Evolutionary conservation across 768 basidiomycete species (phyloP).

Genomic region (Xerocomellus chrysenteron): DNA sequence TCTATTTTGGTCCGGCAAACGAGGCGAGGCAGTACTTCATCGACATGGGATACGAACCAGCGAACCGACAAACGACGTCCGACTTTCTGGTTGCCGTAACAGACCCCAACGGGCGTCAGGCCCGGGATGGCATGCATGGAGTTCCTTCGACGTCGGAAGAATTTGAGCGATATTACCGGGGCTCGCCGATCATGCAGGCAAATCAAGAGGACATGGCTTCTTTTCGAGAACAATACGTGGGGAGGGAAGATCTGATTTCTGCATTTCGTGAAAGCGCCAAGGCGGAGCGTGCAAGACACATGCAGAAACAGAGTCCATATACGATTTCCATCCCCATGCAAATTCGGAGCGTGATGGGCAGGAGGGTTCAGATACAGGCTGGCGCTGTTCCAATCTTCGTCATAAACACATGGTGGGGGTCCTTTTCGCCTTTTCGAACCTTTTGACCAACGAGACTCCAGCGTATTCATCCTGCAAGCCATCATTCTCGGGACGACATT

Average conservation of each 20-base stretch:
- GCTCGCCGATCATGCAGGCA: slow-evolving; percentile 37
- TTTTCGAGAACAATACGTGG: slow-evolving; percentile 47
- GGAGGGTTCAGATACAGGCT: slow-evolving; percentile 46
- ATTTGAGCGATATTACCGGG: slow-evolving; percentile 50
- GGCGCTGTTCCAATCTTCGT: slow-evolving; percentile 39
- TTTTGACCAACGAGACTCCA: slow-evolving; percentile 16
- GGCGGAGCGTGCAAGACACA: slow-evolving; percentile 52
- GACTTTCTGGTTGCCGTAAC: slow-evolving; percentile 64
- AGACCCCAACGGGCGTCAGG: slow-evolving; percentile 59
- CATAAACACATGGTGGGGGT: slow-evolving; percentile 27
- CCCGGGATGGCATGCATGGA: slow-evolving; percentile 31
- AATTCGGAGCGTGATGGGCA: slow-evolving; percentile 44
- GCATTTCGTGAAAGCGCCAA: slow-evolving; percentile 50
- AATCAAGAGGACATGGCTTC: slow-evolving; percentile 50
- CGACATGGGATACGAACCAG: slow-evolving; percentile 54
- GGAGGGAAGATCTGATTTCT: slow-evolving; percentile 40
- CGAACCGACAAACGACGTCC: slow-evolving; percentile 58
- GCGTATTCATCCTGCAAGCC: slow-evolving; percentile 39
- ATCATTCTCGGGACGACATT: slow-evolving; percentile 43
- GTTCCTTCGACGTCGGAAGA: slow-evolving; percentile 51
- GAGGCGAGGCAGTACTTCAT: slow-evolving; percentile 59
- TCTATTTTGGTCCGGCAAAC: slow-evolving; percentile 57
- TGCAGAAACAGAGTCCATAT: slow-evolving; percentile 45
- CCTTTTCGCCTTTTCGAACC: neutral
- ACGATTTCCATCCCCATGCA: slow-evolving; percentile 50